Evolutionary conservation across 2,329 filamentous ascomycete species (phyloP), one percentile per base, ranked within the genome.

Genomic region (Lasiodiplodia sp.): DNA sequence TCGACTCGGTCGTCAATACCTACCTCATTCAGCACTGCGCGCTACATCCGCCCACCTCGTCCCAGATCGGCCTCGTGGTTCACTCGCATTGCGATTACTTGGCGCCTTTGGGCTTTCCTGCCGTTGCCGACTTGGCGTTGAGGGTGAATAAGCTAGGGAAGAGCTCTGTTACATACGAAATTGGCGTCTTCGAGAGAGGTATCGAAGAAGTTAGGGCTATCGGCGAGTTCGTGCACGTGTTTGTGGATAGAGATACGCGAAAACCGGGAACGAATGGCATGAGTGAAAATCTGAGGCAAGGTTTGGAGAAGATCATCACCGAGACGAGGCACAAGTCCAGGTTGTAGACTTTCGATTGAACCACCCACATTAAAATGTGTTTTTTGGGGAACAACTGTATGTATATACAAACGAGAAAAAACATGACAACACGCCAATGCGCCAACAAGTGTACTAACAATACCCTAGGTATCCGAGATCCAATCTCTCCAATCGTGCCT

Each of bases 11-110:
- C 69, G 89, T 97, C 77, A 98, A 97, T 80, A 87, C 91, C 60
- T 98, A 96, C 79, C 87, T 98, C 21, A 93, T 97, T 70, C 85
- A 90, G 64, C 85, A 92, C 75, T 96, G 93, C 79, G 87, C 87
- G 14, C 87, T 96, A 65, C 82, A 91, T 71, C 94, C 93, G 4
- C 86, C 87, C 10, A 87, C 86, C 5, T 91, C 91, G 2, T 77
- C 87, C 2, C 90, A 94, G 73, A 92, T 96, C 72, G 93, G 92
- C 25, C 86, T 98, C 31, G 93, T 96, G 60, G 94, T 94, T 1
- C 92, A 94, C 75, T 91, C 92, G 1, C 90, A 94, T 77, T 94
- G 91, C 75, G 91, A 97, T 81, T 97, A 93, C 80, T 92, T 97
- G 76, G 88, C 89, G 0, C 91, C 92, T 0, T 89, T 96, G 52